Base-by-base conservation (phyloP, 768 basidiomycete genomes). In the Serendipita sp. region DNA sequence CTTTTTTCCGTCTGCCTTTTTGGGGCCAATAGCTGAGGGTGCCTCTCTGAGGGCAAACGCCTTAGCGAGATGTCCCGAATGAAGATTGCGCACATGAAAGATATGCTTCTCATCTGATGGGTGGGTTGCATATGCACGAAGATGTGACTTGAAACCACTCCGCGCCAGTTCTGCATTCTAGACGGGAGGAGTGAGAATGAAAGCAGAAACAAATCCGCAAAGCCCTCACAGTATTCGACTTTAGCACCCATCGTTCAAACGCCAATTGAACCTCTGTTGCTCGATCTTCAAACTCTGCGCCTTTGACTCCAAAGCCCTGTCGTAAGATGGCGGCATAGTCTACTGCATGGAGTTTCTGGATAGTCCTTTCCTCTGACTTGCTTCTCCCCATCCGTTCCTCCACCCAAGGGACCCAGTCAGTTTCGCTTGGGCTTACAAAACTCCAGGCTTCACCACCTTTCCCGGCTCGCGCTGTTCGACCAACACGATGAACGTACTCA, bases 41-140 rank as follows among this genome's bases (percentile, higher is more conserved):
- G 92, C 86, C 30, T 94, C 92, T 31, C 92, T 86, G 66, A 94
- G 77, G 0, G 88, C 89, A 69, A 95, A 95, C 0, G 91, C 82
- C 72, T 95, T 94, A 16, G 93, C 91, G 50, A 91, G 74, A 75
- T 99, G 96, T 1, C 96, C 96, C 45, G 96, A 80, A 70, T 99
- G 96, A 7, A 98, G 79, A 70, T 95, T 83, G 16, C 88, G 87
- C 64, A 97, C 84, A 72, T 98, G 94, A 77, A 99, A 99, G 61
- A 98, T 90, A 66, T 91, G 85, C 70, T 98, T 99, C 72, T 98
- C 96, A 64, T 85, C 84, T 16, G 88, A 81, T 0, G 96, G 94
- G 74, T 99, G 96, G 0, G 96, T 99, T 31, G 96, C 87, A 72
- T 98, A 99, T 0, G 96, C 96, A 61, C 95, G 82, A 76, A 97